Evolutionary conservation across 1,139 yeast species (phyloP), one percentile per base, ranked within the genome.

Genomic region (Hanseniaspora gamundiae): DNA sequence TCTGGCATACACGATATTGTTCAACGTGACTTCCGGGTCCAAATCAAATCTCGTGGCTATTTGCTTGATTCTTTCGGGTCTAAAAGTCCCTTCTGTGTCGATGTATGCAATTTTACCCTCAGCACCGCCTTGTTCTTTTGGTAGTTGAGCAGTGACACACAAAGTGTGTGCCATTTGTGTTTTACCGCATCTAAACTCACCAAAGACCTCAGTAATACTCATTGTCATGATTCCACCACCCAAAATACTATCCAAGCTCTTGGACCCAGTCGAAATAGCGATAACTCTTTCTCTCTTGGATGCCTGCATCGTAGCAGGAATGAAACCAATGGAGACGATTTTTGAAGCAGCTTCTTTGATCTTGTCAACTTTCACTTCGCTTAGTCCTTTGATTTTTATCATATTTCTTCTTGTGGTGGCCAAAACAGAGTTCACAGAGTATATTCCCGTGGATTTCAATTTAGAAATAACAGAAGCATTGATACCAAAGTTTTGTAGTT

Each of bases 201-300:
- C 81, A 61, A 74, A 76, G 1, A 76, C 81, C 52, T 76, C 81
- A 0, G 78, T 74, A 29, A 76, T 68, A 43, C 78, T 70, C 80
- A 76, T 76, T 0, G 80, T 72, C 63, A 69, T 71, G 20, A 76
- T 60, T 0, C 81, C 80, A 10, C 80, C 80, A 13, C 80, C 80
- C 11, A 76, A 61, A 35, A 74, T 66, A 17, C 68, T 66, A 51
- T 76, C 79, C 41, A 76, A 62, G 35, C 72, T 70, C 46, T 67
- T 73, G 8, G 76, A 69, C 0, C 81, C 81, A 0, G 81, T 75
- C 0, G 79, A 67, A 11, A 76, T 56, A 4, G 67, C 53, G 24
- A 68, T 53, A 0, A 74, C 78, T 36, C 68, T 64, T 48, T 66
- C 66, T 49, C 81, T 62, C 9, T 70, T 56, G 46, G 70, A 74